phyloP scores from a whole-genome alignment of 1,284 basidiomycete species.

The Leccinum griseonigrum region DNA sequence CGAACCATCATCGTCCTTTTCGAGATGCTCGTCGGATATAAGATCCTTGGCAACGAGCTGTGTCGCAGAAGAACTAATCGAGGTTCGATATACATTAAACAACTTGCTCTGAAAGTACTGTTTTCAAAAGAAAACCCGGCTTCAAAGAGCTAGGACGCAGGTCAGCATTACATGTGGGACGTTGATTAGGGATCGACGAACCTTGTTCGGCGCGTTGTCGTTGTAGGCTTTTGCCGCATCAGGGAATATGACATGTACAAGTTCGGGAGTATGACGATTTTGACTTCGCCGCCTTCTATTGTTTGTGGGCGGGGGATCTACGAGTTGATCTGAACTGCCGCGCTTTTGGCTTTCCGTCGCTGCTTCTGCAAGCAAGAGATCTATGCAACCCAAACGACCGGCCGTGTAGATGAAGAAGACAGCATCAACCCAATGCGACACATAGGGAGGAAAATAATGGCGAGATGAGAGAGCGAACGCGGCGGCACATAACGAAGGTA shows the following conservation, averaged over 20 bases:
- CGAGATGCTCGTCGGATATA: slow-evolving; percentile 94
- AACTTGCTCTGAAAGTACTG: slow-evolving; percentile 95
- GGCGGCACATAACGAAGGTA: not conserved
- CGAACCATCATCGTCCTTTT: slow-evolving; percentile 91
- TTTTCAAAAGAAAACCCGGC: slow-evolving; percentile 83
- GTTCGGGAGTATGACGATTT: not conserved
- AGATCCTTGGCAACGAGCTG: slow-evolving; percentile 85
- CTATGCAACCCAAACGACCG: not conserved
- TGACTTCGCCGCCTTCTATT: slow-evolving; percentile 72
- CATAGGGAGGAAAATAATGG: too few relatives aligned
- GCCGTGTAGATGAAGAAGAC: not conserved
- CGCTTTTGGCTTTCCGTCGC: slow-evolving; percentile 62
- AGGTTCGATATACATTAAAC: slow-evolving; percentile 92
- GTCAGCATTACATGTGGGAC: slow-evolving; percentile 4
- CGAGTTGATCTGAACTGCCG: slow-evolving; percentile 81
- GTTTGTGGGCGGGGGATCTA: slow-evolving; percentile 88
- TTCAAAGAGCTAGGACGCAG: slow-evolving; percentile 65
- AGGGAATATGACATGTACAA: not conserved
- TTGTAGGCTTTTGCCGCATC: not conserved
- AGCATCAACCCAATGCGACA: not conserved
- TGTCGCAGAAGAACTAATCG: slow-evolving; percentile 80
- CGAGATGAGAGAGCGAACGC: slow-evolving; percentile 30
- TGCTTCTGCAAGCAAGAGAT: slow-evolving; percentile 40
- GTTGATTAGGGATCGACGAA: not conserved
- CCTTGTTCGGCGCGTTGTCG: not conserved